Percentiles rank a stretch among this genome's conserved stretches.
These are phyloP conservation scores for Escallonia herrerae DNA, from an alignment of 129 eudicot species.

Conservation along the genomic window DNA sequence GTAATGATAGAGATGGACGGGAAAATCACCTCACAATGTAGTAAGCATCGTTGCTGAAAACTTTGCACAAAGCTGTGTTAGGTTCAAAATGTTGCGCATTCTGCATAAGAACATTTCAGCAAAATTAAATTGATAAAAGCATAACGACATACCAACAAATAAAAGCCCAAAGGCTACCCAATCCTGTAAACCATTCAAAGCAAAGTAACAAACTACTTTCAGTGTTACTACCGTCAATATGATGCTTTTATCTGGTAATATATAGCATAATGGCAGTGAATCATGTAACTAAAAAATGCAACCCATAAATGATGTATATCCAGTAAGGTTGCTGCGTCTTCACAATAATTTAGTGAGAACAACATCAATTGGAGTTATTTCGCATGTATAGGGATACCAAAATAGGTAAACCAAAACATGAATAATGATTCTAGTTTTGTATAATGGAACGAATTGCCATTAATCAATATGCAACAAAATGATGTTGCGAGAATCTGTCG, in stretches of 20 bases:
- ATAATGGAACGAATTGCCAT: no score
- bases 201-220: background rate
- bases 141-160: background rate
- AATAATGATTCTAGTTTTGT: no score
- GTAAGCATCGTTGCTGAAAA: slow-evolving; percentile 48
- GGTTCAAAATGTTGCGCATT: slow-evolving; percentile 91
- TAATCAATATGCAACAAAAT: no score
- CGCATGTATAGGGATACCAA: no score
- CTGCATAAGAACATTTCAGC: slow-evolving; percentile 38
- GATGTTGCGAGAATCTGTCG: no score
- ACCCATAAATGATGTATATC: no score
- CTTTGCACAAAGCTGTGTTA: slow-evolving; percentile 87
- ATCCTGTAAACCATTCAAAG: background rate
- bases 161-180: background rate
- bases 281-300: no score
- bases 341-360: no score
- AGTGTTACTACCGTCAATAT: background rate
- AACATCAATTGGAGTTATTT: no score
- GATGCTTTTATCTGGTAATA: background rate
- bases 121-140: background rate
- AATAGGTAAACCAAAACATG: no score
- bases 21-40: slow-evolving; percentile 64
- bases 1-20: background rate
- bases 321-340: no score
- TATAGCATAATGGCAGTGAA: background rate